Base-by-base conservation (phyloP, 768 basidiomycete species). In the Pleurotus cornucopiae region DNA sequence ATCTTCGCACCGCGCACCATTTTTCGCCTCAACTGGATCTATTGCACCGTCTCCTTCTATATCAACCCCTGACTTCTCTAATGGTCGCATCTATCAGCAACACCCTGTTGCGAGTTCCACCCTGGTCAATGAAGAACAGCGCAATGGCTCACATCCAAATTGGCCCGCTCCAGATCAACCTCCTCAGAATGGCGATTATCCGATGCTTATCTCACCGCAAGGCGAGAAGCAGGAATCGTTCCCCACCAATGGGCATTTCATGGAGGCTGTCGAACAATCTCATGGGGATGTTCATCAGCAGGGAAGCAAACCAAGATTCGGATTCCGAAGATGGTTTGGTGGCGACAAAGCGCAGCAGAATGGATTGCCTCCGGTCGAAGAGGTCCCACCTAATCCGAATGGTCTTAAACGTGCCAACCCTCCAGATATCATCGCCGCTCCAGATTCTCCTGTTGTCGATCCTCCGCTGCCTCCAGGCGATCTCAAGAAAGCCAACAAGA, bases 401-500 rank as follows among this genome's bases (percentile, higher is more conserved):
- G 4, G 79, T 86, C 23, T 84, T 67, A 92, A 92, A 69, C 86
- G 91, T 55, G 79, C 88, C 20, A 84, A 89, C 61, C 89, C 91
- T 14, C 82, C 84, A 20, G 88, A 89, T 64, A 86, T 85, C 25
- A 88, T 88, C 68, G 83, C 83, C 69, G 80, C 73, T 46, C 89
- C 80, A 38, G 86, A 88, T 54, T 76, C 83, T 51, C 78, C 80
- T 25, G 63, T 72, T 58, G 72, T 73, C 34, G 65, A 72, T 23
- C 64, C 73, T 49, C 67, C 71, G 40, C 63, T 53, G 65, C 26
- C 73, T 70, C 45, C 75, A 53, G 76, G 73, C 54, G 89, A 91
- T 65, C 73, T 80, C 60, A 91, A 92, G 78, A 84, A 85, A 69
- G 72, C 78, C 60, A 77, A 77, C 67, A 91, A 89, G 77, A 91